These are phyloP conservation scores for Andrographis paniculata DNA, from an alignment of 305 asterid genomes.

Conservation along the genomic window DNA sequence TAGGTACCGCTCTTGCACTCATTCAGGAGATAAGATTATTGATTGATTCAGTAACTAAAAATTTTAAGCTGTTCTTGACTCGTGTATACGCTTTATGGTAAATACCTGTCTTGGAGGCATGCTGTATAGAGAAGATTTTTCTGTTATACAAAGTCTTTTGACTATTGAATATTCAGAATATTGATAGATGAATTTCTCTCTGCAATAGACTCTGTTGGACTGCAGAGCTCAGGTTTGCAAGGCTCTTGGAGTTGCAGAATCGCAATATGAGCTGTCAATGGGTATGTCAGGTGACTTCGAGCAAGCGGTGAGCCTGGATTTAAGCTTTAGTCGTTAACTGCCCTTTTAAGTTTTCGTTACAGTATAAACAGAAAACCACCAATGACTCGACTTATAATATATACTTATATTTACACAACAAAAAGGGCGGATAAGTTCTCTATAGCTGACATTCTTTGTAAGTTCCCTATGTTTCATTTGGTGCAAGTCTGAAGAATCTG, in stretches of 20 bases:
- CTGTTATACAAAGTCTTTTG: too few species aligned
- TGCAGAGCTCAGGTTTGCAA: conserved; percentile 78
- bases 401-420: not conserved
- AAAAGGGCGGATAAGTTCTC: too few species aligned
- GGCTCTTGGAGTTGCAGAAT: conserved; percentile 54
- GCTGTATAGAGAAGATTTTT: too few species aligned
- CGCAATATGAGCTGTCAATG: conserved; percentile 76
- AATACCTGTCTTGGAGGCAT: not conserved
- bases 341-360: not conserved
- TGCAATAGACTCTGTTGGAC: conserved; percentile 41
- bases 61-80: conserved; percentile 1
- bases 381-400: not conserved
- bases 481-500: too few species aligned
- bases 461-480: too few species aligned
- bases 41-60: not conserved
- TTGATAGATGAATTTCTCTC: conserved; percentile 17
- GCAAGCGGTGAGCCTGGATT: conserved; percentile 49
- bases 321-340: not conserved
- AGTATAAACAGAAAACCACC: not conserved
- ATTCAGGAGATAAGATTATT: not conserved
- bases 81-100: not conserved
- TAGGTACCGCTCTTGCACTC: not conserved
- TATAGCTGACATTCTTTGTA: too few species aligned
- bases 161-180: conserved; percentile 3
- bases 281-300: conserved; percentile 96